Conservation (phyloP, 352 stramenopile genomes). For the Phytophthora cryptogea region DNA sequence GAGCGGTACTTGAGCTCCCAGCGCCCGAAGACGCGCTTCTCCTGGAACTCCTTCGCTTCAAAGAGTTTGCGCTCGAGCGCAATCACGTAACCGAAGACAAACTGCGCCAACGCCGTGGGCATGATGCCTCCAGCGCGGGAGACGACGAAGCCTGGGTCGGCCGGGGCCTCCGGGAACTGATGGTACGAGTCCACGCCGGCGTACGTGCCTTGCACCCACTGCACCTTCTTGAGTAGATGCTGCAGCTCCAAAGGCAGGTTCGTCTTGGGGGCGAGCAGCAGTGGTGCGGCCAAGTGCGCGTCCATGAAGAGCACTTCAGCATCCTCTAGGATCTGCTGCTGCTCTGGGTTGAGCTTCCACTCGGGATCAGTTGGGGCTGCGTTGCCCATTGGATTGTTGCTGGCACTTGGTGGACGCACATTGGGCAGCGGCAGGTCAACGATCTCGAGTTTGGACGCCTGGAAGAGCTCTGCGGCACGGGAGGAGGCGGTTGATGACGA, state of each 20-base stretch:
- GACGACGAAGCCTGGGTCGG: constrained; percentile 39
- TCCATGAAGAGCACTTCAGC: constrained; percentile 40
- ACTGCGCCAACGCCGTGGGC: constrained; percentile 52
- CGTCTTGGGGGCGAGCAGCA: constrained; percentile 40
- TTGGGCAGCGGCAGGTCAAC: constrained; percentile 41
- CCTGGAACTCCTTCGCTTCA: constrained; percentile 38
- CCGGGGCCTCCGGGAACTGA: constrained; percentile 27
- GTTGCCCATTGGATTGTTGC: constrained; percentile 23
- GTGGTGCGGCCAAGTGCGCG: constrained; percentile 34
- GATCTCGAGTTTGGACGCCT: constrained; percentile 33
- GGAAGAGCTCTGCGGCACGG: constrained; percentile 28
- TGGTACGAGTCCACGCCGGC: constrained; percentile 55
- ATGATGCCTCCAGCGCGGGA: constrained; percentile 62
- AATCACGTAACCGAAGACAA: constrained; percentile 51
- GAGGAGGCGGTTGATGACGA: constrained; percentile 23
- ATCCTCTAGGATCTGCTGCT: constrained; percentile 36
- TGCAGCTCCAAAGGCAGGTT: constrained; percentile 43
- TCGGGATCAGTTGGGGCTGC: constrained; percentile 3
- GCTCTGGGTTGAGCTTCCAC: constrained; percentile 29
- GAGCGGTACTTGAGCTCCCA: constrained; percentile 45
- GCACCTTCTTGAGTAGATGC: constrained; percentile 48
- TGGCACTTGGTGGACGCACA: constrained; percentile 18
- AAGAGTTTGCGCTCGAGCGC: constrained; percentile 53
- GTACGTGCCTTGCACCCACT: constrained; percentile 62
- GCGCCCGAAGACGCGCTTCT: constrained; percentile 38